Base-by-base conservation (phyloP, 345 rosid species). In the Boechera retrofracta region DNA sequence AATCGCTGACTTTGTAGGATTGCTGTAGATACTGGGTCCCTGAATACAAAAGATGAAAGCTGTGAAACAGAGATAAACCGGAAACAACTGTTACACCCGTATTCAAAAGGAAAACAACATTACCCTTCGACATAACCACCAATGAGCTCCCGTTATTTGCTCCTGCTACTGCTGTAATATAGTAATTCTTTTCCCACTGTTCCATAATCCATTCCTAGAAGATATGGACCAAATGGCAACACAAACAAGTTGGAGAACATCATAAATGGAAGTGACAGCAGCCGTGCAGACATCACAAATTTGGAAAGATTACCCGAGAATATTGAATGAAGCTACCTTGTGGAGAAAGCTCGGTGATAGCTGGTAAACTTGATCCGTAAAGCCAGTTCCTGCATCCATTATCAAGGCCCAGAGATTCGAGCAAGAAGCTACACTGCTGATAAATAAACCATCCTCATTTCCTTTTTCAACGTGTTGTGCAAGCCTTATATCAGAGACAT, bases 51-150 rank as follows among this genome's bases (percentile, higher is more conserved):
- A 45, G 11, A 72, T 49, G 32, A 31, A 41, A 45, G 10, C 18
- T 52, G 48, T 67, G 42, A 44, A 67, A 42, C 56, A 57, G 29
- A 73, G n/a, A 54, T 26, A 33, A 73, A 15, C n/a, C 45, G 11
- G 41, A 44, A 49, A 59, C 12, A 41, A 51, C 18, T 71, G 4
- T 60, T 18, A 15, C 5, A 28, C 41, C 53, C 21, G 55, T 73
- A 72, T 72, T 31, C 7, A 29, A 66, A 71, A 41, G 32, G 13
- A 44, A 53, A 62, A 26, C 60, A 71, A 26, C 78, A 87, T 61
- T 59, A 94, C 98, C 98, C 79, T 94, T 90, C 5, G 98, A 94
- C 98, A 94, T 94, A 71, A 94, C 97, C 77, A 92, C 96, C 31
- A 94, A 83, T 10, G 98, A 92, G 81, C 94, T 90, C 42, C 97